These are phyloP conservation scores for Cubamyces lactineus DNA, from an alignment of 768 basidiomycete genomes.

Conservation along the genomic window DNA sequence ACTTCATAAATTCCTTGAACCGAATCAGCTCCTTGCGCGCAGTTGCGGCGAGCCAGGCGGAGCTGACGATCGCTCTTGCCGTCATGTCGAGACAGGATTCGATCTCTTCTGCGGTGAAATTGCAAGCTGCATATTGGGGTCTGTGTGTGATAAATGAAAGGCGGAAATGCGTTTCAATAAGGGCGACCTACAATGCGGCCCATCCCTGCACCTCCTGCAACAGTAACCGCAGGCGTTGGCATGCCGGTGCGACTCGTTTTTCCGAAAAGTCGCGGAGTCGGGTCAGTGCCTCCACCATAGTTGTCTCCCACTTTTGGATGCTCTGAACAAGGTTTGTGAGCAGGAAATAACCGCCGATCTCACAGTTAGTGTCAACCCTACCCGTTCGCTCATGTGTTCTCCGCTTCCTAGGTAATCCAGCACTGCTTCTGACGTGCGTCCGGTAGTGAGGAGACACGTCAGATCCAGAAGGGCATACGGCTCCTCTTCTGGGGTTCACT, in stretches of 20 bases:
- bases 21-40: slow-evolving; percentile 69
- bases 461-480: slow-evolving; percentile 72
- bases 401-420: slow-evolving; percentile 75
- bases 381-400: slow-evolving; percentile 83
- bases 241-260: slow-evolving; percentile 69
- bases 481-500: slow-evolving; percentile 49
- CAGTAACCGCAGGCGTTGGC: slow-evolving; percentile 75
- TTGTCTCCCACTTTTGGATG: slow-evolving; percentile 82
- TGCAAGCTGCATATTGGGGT: slow-evolving; percentile 58
- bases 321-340: slow-evolving; percentile 49
- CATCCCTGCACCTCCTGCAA: slow-evolving; percentile 81
- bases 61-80: slow-evolving; percentile 60
- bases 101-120: slow-evolving; percentile 54
- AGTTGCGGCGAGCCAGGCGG: slow-evolving; percentile 68
- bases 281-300: slow-evolving; percentile 67
- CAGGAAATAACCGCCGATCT: neutral
- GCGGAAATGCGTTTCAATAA: neutral
- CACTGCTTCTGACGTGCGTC: slow-evolving; percentile 70
- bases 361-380: slow-evolving; percentile 37
- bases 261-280: slow-evolving; percentile 77
- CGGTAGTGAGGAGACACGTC: slow-evolving; percentile 69
- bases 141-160: slow-evolving; percentile 39
- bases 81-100: slow-evolving; percentile 55
- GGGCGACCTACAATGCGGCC: slow-evolving; percentile 64
- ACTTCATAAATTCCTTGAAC: slow-evolving; percentile 79